Conservation (phyloP, 768 basidiomycete species). For the Cantharellus cinnabarinus region DNA sequence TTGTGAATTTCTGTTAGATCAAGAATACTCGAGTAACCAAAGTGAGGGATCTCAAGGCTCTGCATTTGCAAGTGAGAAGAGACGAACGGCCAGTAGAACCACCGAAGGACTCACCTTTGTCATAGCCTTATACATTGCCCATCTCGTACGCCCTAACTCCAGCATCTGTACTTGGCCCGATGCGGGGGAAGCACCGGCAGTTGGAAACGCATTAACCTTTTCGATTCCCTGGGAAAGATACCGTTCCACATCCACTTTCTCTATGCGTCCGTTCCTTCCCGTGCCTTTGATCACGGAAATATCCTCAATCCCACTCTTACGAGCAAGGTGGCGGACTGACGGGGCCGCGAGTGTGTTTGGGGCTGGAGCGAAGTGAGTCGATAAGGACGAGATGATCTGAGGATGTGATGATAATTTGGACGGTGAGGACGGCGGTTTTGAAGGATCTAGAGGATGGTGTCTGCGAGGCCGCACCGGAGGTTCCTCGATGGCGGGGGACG, state of each 20-base stretch:
- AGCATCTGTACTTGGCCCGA: slow-evolving; percentile 19
- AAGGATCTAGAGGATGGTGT: not conserved
- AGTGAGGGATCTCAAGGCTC: slow-evolving; percentile 75
- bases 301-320: slow-evolving; percentile 36
- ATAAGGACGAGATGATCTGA: not conserved
- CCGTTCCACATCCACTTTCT: slow-evolving; percentile 51
- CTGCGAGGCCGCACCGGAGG: slow-evolving; percentile 21
- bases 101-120: slow-evolving; percentile 31
- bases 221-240: slow-evolving; percentile 22
- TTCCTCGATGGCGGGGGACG: not conserved
- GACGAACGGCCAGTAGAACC: not conserved
- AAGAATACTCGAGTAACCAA: slow-evolving; percentile 59
- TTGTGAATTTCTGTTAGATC: slow-evolving; percentile 52
- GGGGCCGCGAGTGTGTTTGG: slow-evolving; percentile 45
- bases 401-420: not conserved
- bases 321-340: slow-evolving; percentile 59
- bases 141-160: slow-evolving; percentile 55
- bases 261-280: slow-evolving; percentile 54
- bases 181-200: slow-evolving; percentile 2
- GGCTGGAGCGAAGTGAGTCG: not conserved
- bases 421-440: not conserved
- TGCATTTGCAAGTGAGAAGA: slow-evolving; percentile 13
- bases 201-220: not conserved
- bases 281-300: slow-evolving; percentile 38
- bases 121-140: slow-evolving; percentile 85